These are phyloP conservation scores for Elsinoe perseae DNA, from an alignment of 2,329 filamentous ascomycete species.

Conservation along the genomic window DNA sequence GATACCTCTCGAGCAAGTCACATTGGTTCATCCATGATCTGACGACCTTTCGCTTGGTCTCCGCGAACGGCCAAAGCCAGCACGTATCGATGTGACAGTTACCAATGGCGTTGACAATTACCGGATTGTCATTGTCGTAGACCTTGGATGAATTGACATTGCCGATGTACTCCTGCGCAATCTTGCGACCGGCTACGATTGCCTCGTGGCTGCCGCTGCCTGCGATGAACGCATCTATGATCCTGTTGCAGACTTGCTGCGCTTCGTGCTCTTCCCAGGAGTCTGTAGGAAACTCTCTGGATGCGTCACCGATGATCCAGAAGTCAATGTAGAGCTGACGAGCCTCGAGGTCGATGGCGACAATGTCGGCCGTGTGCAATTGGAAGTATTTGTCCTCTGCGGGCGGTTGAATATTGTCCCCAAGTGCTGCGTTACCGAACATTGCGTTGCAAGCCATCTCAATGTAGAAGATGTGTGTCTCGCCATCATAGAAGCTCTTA, in stretches of 20 bases:
- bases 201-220: constrained; percentile 64
- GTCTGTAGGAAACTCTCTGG: constrained; percentile 79
- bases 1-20: constrained; percentile 88
- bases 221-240: constrained; percentile 83
- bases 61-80: constrained; percentile 97
- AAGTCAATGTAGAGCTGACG: constrained; percentile 81
- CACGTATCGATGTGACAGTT: constrained; percentile 98
- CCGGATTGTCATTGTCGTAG: constrained; percentile 65
- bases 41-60: constrained; percentile 93
- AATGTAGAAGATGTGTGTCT: constrained; percentile 84
- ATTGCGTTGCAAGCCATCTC: constrained; percentile 99
- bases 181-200: constrained; percentile 69
- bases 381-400: constrained; percentile 74
- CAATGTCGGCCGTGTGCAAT: constrained; percentile 71
- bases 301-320: constrained; percentile 90
- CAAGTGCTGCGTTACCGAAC: constrained; percentile 86
- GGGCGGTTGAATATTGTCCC: constrained; percentile 82
- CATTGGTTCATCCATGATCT: constrained; percentile 97
- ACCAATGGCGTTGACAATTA: constrained; percentile 80
- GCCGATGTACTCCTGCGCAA: constrained; percentile 77
- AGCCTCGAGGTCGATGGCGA: constrained; percentile 79
- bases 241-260: constrained; percentile 71
- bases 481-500: constrained; percentile 69
- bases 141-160: constrained; percentile 75
- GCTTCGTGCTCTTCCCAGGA: constrained; percentile 86